These are phyloP conservation scores for Aspergillus oerlinghausenensis DNA, from an alignment of 2,329 filamentous ascomycete genomes.

Conservation along the genomic window DNA sequence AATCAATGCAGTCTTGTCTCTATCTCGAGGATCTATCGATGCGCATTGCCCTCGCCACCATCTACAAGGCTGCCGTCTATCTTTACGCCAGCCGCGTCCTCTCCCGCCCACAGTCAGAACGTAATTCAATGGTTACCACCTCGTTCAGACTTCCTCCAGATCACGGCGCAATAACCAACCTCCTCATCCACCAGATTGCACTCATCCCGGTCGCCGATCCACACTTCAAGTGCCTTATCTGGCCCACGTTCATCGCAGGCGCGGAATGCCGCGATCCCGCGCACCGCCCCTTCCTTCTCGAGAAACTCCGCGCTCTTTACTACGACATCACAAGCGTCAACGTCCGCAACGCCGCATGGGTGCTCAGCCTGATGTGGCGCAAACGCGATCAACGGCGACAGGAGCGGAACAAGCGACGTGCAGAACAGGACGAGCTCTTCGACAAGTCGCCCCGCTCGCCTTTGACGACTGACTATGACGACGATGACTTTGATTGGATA, in stretches of 20 bases:
- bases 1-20: slow-evolving; percentile 33
- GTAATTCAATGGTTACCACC: slow-evolving; percentile 16
- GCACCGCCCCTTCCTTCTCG: slow-evolving; percentile 30
- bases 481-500: slow-evolving; percentile 37
- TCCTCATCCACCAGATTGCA: slow-evolving; percentile 34
- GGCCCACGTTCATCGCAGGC: slow-evolving; percentile 43
- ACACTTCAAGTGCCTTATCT: slow-evolving; percentile 42
- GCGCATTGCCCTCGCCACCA: slow-evolving; percentile 45
- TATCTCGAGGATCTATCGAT: slow-evolving; percentile 46
- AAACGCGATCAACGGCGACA: slow-evolving; percentile 31
- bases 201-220: slow-evolving; percentile 31
- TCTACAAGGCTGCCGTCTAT: slow-evolving; percentile 38
- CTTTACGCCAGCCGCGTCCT: slow-evolving; percentile 38
- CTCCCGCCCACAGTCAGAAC: slow-evolving; percentile 24
- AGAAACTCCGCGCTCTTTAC: slow-evolving; percentile 31
- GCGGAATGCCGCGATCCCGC: slow-evolving; percentile 32
- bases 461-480: slow-evolving; percentile 18
- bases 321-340: slow-evolving; percentile 35
- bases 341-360: slow-evolving; percentile 38
- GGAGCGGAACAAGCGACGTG: slow-evolving; percentile 7
- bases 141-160: slow-evolving; percentile 26
- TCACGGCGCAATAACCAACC: slow-evolving; percentile 24
- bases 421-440: not conserved
- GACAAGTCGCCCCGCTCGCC: slow-evolving; percentile 2
- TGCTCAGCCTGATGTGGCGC: slow-evolving; percentile 38